These are phyloP conservation scores for Xylaria castorea DNA, from an alignment of 495 filamentous ascomycete species.

Conservation along the genomic window DNA sequence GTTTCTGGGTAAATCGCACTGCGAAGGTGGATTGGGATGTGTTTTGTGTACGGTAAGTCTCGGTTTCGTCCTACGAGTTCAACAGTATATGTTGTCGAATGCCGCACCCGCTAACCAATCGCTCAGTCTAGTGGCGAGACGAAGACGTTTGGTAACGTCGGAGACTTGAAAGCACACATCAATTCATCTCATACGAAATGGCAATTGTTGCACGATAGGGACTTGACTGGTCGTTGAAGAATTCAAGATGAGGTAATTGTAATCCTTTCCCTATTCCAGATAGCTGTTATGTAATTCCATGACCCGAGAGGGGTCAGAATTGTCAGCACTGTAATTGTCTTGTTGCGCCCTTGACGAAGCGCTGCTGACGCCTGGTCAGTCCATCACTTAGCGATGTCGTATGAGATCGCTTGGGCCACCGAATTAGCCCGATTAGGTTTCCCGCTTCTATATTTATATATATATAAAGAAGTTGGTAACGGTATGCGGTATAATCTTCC, in stretches of 20 bases:
- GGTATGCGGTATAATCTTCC: background rate
- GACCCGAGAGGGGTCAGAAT: background rate
- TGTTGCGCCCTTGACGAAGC: background rate
- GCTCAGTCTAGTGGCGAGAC: constrained; percentile 41
- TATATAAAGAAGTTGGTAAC: background rate
- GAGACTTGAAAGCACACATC: constrained; percentile 42
- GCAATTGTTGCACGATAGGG: constrained; percentile 50
- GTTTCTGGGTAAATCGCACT: constrained; percentile 50
- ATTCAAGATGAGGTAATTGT: constrained; percentile 15
- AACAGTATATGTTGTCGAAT: background rate
- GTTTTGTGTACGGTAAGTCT: constrained; percentile 33
- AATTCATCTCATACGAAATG: constrained; percentile 47
- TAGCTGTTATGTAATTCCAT: background rate
- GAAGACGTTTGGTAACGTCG: constrained; percentile 42
- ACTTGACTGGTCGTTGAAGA: constrained; percentile 37
- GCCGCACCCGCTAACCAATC: background rate
- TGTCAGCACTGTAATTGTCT: background rate
- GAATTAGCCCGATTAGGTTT: background rate
- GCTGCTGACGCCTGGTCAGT: background rate
- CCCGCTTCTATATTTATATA: background rate
- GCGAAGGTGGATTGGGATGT: constrained; percentile 40
- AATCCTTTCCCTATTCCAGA: background rate
- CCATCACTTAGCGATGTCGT: background rate
- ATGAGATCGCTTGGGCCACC: background rate
- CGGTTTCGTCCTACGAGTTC: constrained; percentile 30